phyloP scores from a whole-genome alignment of 495 filamentous ascomycete genomes.

The Aspergillus nanangensis region DNA sequence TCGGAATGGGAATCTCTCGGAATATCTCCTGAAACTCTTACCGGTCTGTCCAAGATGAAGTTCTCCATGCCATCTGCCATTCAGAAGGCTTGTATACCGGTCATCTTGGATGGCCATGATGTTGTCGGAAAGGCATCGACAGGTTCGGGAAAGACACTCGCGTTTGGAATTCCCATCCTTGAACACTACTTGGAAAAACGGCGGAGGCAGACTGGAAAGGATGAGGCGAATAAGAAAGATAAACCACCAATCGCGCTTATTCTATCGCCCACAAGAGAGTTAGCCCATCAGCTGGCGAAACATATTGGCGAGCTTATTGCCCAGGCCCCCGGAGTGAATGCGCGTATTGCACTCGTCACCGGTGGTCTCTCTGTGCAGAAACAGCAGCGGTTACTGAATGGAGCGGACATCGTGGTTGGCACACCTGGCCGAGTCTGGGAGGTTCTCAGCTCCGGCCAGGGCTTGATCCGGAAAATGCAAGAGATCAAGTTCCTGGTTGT shows the following conservation, averaged over 20 bases:
- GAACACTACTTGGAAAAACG: slow-evolving; percentile 40
- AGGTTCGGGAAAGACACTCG: slow-evolving; percentile 94
- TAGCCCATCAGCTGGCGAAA: slow-evolving; percentile 82
- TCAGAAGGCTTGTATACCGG: slow-evolving; percentile 70
- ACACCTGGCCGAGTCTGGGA: slow-evolving; percentile 96
- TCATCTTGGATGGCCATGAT: slow-evolving; percentile 80
- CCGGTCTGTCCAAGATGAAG: slow-evolving; percentile 69
- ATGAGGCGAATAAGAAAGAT: slow-evolving; percentile 20
- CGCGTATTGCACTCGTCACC: slow-evolving; percentile 75
- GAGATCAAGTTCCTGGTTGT: slow-evolving; percentile 78
- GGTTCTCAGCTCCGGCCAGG: slow-evolving; percentile 66
- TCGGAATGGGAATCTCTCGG: slow-evolving; percentile 72
- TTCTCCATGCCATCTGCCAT: slow-evolving; percentile 80
- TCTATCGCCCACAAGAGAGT: slow-evolving; percentile 84
- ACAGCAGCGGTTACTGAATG: slow-evolving; percentile 71
- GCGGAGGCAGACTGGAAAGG: slow-evolving; percentile 15
- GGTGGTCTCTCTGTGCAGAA: slow-evolving; percentile 91
- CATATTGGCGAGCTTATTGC: slow-evolving; percentile 72
- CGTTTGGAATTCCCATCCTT: slow-evolving; percentile 66
- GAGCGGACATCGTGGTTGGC: slow-evolving; percentile 82
- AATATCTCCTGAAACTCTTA: slow-evolving; percentile 63
- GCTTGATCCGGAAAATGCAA: slow-evolving; percentile 58
- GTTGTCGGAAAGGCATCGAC: slow-evolving; percentile 95
- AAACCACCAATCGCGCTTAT: slow-evolving; percentile 71
- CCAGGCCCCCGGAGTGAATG: slow-evolving; percentile 49